These are phyloP conservation scores for Alopecurus myosuroides DNA, from an alignment of 176 grass and related monocot species.

Conservation along the genomic window DNA sequence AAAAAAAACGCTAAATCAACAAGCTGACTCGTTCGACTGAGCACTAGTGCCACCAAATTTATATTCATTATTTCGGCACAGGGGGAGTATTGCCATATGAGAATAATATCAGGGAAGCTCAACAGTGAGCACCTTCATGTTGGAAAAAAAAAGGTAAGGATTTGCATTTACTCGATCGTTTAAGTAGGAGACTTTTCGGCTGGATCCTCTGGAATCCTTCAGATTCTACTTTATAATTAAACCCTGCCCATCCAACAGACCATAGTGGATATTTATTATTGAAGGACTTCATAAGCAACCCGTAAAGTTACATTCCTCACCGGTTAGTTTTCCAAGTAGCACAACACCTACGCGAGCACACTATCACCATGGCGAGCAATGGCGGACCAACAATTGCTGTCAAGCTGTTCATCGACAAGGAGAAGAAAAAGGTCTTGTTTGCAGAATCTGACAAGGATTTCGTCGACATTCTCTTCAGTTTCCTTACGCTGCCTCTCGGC, in stretches of 20 bases:
- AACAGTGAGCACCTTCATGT: not conserved
- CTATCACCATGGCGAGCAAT: not conserved
- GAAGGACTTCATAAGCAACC: not conserved
- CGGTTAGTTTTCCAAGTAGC: too few relatives aligned
- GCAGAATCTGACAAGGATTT: slow-evolving; percentile 51
- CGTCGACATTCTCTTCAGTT: slow-evolving; percentile 53
- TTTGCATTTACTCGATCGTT: not conserved
- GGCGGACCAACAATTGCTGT: not conserved
- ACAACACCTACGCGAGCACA: not conserved
- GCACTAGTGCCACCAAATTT: too few relatives aligned
- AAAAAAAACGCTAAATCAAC: too few relatives aligned
- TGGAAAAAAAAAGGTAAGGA: not conserved
- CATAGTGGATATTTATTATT: slow-evolving; percentile 10
- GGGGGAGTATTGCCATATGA: too few relatives aligned
- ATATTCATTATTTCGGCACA: too few relatives aligned
- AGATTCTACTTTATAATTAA: not conserved
- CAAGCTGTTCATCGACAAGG: slow-evolving; percentile 42
- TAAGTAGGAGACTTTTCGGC: not conserved
- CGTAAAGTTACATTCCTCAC: not conserved
- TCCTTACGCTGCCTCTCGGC: slow-evolving; percentile 47
- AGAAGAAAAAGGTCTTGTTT: slow-evolving; percentile 28
- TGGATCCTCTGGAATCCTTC: not conserved
- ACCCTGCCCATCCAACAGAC: not conserved
- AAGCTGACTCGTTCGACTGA: too few relatives aligned
- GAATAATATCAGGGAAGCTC: not conserved